These are phyloP conservation scores for Eucalyptus pumila DNA, from an alignment of 345 rosid species.

Conservation along the genomic window DNA sequence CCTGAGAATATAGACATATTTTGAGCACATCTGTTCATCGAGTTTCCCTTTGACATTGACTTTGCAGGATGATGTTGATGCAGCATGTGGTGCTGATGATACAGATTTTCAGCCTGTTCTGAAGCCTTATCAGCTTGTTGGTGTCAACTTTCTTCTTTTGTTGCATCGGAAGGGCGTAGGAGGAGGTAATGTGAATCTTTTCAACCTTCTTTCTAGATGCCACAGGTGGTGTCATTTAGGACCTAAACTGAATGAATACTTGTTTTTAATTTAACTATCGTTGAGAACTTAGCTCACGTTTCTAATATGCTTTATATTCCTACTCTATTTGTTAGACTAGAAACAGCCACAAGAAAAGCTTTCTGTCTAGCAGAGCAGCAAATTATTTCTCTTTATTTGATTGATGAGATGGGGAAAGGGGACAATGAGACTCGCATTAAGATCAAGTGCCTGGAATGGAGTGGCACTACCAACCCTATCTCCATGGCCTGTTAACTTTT, in stretches of 20 bases:
- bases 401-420: neutral
- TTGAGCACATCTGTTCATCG: neutral
- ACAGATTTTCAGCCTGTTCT: constrained; percentile 78
- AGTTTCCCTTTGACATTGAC: neutral
- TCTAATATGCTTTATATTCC: neutral
- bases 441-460: neutral
- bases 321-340: neutral
- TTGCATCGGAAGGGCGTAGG: constrained; percentile 72
- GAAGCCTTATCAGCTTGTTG: constrained; percentile 91
- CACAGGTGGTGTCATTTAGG: neutral
- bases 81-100: constrained; percentile 61
- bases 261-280: neutral
- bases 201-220: neutral
- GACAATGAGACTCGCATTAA: neutral
- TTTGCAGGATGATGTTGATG: constrained; percentile 68
- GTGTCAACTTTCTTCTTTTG: constrained; percentile 95
- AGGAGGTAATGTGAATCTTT: constrained; percentile 41
- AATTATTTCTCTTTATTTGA: neutral
- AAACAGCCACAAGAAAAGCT: neutral
- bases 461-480: neutral
- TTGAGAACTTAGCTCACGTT: neutral
- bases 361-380: neutral
- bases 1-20: neutral
- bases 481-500: neutral
- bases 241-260: neutral